Evolutionary conservation across 179 eudicot species (phyloP).

Genomic region (Gypsophila paniculata): DNA sequence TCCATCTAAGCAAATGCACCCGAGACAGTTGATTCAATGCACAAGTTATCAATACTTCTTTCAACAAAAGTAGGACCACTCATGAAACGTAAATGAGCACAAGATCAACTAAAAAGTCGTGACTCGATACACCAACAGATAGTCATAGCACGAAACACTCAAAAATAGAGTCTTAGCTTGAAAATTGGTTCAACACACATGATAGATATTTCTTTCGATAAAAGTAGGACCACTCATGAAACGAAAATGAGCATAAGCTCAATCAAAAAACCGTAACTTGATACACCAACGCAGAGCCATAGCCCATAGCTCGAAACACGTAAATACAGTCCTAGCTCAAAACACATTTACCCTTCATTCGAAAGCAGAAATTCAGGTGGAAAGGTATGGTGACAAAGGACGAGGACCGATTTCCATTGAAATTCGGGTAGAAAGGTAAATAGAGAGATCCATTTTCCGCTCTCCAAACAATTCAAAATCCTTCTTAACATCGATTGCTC

Average conservation of each 20-base stretch:
- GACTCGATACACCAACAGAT: neutral
- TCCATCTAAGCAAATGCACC: slow-evolving; percentile 27
- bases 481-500: neutral
- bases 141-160: neutral
- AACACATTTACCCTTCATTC: too few relatives aligned
- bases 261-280: neutral
- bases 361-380: too few relatives aligned
- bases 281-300: neutral
- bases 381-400: too few relatives aligned
- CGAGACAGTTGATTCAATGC: neutral
- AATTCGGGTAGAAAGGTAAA: neutral
- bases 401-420: neutral
- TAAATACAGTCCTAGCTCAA: neutral
- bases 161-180: too few relatives aligned
- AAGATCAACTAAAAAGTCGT: neutral
- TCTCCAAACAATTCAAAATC: too few relatives aligned
- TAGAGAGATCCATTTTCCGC: neutral
- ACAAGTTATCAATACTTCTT: neutral
- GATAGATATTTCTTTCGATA: neutral
- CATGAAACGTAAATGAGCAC: neutral
- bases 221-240: neutral
- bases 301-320: neutral
- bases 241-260: neutral
- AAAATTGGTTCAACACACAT: neutral
- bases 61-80: neutral